Base-by-base conservation (phyloP, 1,139 yeast genomes). In the Yamadazyma aaseri region DNA sequence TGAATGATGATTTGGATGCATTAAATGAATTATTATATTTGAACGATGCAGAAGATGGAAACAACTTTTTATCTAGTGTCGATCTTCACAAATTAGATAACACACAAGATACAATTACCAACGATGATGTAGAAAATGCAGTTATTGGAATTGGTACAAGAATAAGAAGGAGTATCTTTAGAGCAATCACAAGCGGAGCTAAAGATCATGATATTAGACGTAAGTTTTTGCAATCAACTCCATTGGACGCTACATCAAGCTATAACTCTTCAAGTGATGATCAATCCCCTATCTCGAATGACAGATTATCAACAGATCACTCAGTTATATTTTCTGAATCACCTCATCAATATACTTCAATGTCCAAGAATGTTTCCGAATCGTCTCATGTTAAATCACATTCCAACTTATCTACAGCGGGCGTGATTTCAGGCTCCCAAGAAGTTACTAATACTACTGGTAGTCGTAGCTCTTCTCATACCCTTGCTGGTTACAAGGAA, bases 101-200 rank as follows among this genome's bases (percentile, higher is more conserved):
- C 12, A 17, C 20, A 9, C 17, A 23, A 9, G 32, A 29, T 11
- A n/a, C 24, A n/a, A 34, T 40, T 5, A 39, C 51, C 13, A 49
- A 48, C 21, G 41, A 44, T 6, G 57, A 51, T 10, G 42, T 51
- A 29, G 83, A 80, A 44, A 75, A 76, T 43, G 96, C 96, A 0
- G 87, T 87, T 2, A 74, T 81, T 26, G 96, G 96, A 8, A 70
- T 86, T 34, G 92, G 92, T 5, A 73, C 78, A 29, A 69, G 81
- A 40, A 71, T 87, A 28, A 76, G 71, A 42, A 73, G 76, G 40
- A 76, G 84, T 23, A 60, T 85, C 15, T 66, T 81, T 2, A 71
- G 71, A 36, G 86, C 87, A 0, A 55, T 64, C 18, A 53, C 49
- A 11, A 58, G 63, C 3, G 60, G 62, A 4, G 58, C 56, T 5